Base-by-base conservation (phyloP, 495 filamentous ascomycete species). In the Evernia prunastri region DNA sequence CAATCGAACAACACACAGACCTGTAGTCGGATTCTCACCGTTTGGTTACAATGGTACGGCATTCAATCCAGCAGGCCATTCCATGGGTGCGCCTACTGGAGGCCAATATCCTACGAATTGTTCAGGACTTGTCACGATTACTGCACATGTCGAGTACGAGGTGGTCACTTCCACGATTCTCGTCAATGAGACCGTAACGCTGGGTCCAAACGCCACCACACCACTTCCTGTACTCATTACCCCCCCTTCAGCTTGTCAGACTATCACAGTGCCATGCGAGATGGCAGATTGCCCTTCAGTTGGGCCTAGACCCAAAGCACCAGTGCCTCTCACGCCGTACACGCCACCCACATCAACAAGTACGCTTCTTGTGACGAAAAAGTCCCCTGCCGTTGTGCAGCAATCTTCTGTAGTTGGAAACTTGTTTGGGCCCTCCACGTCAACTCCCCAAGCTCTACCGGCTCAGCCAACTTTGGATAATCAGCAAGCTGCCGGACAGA, bases 281-380 rank as follows among this genome's bases (percentile, higher is more conserved):
- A 27, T 12, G 25, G 0, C 6, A 37, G 0, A 37, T 58, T 58
- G 37, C 33, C 56, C 56, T 36, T 58, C 56, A 39, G 0, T 45
- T 23, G 0, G 6, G 3, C 40, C 42, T 45, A 9, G 9, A 8
- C 45, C 45, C 8, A 25, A 49, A 27, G 13, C 4, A 0, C 45
- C 45, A 39, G 10, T 9, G 13, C 6, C 36, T 39, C 36, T 10
- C 3, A 2, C n/a, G 3, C 23, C 23, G 4, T 49, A 49, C 10
- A 49, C 45, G 2, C n/a, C 45, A 12, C 4, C 12, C 23, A 49
- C 45, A 20, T 12, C 1, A 2, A 61, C n/a, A 36, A 66, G 60
- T 37, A 67, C 60, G 20, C 20, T 67, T 39, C 39, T 67, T 31
- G 56, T 63, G n/a, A 67, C 65, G 13, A 58, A 63, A n/a, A 67